Percentiles rank a stretch among this genome's conserved stretches.
These are phyloP conservation scores for Byssoonygena ceratinophila DNA, from an alignment of 2,329 filamentous ascomycete species.

Conservation along the genomic window DNA sequence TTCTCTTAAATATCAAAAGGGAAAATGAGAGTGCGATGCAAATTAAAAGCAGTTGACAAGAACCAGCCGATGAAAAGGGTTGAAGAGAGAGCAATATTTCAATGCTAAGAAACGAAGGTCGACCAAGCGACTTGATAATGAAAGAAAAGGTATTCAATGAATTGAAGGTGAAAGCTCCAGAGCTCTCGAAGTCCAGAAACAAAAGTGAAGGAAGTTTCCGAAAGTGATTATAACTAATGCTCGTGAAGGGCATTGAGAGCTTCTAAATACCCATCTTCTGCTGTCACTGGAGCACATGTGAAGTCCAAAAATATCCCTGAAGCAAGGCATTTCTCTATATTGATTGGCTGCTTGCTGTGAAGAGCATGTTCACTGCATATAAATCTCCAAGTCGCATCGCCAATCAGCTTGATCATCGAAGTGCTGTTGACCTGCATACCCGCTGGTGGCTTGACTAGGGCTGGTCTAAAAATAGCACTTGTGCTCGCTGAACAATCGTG, in stretches of 20 bases:
- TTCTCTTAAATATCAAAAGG: background rate
- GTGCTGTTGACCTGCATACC: background rate
- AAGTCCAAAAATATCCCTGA: constrained; percentile 4
- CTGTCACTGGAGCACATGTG: background rate
- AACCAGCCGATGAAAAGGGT: background rate
- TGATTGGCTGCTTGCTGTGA: background rate
- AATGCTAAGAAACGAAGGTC: background rate
- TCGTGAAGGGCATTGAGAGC: background rate
- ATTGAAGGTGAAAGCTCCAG: background rate
- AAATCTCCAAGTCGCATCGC: background rate
- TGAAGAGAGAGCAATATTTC: background rate
- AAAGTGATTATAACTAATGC: background rate
- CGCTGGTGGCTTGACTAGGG: background rate
- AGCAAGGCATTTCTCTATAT: background rate
- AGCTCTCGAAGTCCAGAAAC: background rate
- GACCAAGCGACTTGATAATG: constrained; percentile 8
- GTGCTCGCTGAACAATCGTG: no score
- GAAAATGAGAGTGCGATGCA: background rate
- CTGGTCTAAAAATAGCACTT: background rate
- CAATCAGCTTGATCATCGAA: background rate
- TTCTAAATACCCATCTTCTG: constrained; percentile 1
- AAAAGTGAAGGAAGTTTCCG: background rate
- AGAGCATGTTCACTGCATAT: background rate
- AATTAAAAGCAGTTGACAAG: background rate
- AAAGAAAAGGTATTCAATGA: background rate